These are phyloP conservation scores for Aspergillus thermomutatus DNA, from an alignment of 2,329 filamentous ascomycete genomes.

Conservation along the genomic window DNA sequence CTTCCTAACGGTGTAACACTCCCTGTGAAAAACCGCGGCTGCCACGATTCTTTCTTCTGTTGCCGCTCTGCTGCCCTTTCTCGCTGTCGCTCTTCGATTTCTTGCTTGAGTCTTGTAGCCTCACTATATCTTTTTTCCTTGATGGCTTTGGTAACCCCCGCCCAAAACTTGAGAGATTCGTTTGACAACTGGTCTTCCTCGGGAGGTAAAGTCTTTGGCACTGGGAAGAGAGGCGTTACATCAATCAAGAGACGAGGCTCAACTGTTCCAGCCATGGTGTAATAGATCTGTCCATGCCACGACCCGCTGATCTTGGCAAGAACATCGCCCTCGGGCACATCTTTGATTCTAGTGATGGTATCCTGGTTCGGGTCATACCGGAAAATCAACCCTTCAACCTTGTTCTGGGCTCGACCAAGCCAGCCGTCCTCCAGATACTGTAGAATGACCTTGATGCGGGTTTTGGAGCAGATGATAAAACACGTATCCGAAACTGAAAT, in stretches of 20 bases:
- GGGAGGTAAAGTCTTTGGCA: slow-evolving; percentile 76
- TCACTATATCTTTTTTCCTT: slow-evolving; percentile 74
- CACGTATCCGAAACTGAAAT: slow-evolving; percentile 88
- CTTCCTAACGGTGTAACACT: slow-evolving; percentile 58
- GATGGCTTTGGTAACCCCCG: slow-evolving; percentile 82
- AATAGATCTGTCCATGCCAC: slow-evolving; percentile 73
- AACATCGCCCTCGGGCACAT: slow-evolving; percentile 81
- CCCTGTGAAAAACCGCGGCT: slow-evolving; percentile 81
- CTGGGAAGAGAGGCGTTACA: slow-evolving; percentile 75
- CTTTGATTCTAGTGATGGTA: slow-evolving; percentile 72
- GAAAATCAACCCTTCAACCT: slow-evolving; percentile 87
- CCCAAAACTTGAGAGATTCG: slow-evolving; percentile 87
- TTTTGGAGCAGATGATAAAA: slow-evolving; percentile 85
- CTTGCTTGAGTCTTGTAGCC: slow-evolving; percentile 83
- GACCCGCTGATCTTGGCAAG: slow-evolving; percentile 77
- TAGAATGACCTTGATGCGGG: slow-evolving; percentile 84
- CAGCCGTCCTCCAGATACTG: slow-evolving; percentile 94
- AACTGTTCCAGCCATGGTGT: slow-evolving; percentile 47
- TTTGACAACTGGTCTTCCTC: slow-evolving; percentile 76
- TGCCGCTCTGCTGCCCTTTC: slow-evolving; percentile 79
- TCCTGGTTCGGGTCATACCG: slow-evolving; percentile 86
- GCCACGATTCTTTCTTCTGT: slow-evolving; percentile 65
- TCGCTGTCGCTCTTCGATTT: slow-evolving; percentile 86
- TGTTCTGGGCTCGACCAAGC: slow-evolving; percentile 87
- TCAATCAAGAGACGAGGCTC: slow-evolving; percentile 76